Evolutionary conservation across 805 yeast genomes (phyloP).

Genomic region (Barnettozyma populi): DNA sequence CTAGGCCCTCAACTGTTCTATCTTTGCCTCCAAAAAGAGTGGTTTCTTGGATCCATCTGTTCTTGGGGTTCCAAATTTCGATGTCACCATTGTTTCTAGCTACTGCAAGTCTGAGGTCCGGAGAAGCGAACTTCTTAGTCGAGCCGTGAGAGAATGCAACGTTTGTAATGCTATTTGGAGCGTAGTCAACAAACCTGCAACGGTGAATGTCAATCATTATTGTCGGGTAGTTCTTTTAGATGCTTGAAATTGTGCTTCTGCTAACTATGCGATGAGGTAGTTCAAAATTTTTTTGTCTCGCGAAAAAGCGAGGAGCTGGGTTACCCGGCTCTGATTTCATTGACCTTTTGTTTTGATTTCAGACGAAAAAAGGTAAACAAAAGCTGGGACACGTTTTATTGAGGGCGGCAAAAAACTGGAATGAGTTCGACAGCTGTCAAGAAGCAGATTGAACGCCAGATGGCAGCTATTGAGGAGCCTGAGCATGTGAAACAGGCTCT

Average conservation of each 20-base stretch:
- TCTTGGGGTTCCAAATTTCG: conserved; percentile 89
- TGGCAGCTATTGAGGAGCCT: conserved; percentile 18
- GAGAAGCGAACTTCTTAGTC: conserved; percentile 40
- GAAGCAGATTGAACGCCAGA: conserved; percentile 12
- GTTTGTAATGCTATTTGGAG: conserved; percentile 80
- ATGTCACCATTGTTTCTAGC: conserved; percentile 94
- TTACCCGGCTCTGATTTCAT: conserved; percentile 2
- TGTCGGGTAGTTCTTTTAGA: not conserved
- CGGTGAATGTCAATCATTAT: conserved; percentile 50
- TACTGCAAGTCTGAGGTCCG: conserved; percentile 72
- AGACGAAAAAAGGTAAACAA: not conserved
- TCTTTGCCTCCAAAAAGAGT: conserved; percentile 74
- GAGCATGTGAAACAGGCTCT: conserved; percentile 42
- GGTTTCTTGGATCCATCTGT: conserved; percentile 75
- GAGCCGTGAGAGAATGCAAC: conserved; percentile 69
- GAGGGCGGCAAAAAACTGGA: not conserved
- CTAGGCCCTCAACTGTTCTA: conserved; percentile 82
- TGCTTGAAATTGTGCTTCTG: not conserved
- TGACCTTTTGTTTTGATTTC: not conserved
- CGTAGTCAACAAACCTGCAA: conserved; percentile 84
- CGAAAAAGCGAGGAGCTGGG: not conserved
- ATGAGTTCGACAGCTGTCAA: conserved; percentile 15
- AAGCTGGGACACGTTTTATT: not conserved
- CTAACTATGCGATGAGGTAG: not conserved
- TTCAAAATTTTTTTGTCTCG: conserved; percentile 8